Conservation (phyloP, 805 yeast species). For the Saturnispora ahearnii region DNA sequence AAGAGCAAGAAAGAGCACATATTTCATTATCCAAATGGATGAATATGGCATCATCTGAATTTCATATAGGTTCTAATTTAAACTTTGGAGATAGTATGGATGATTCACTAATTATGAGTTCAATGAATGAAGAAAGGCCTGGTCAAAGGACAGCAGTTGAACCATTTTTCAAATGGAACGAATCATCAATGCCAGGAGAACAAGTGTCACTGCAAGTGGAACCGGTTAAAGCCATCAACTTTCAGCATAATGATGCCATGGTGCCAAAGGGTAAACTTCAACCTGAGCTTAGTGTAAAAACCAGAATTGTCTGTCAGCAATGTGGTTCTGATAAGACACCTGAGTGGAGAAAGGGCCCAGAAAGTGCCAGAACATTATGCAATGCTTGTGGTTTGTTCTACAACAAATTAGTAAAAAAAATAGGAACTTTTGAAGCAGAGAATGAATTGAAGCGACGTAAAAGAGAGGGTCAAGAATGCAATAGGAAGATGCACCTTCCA, state of each 20-base stretch:
- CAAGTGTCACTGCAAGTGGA: constrained; percentile 23
- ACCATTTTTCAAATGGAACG: constrained; percentile 2
- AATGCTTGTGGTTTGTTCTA: constrained; percentile 87
- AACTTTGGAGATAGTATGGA: neutral
- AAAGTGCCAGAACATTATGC: constrained; percentile 73
- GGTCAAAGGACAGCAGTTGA: neutral
- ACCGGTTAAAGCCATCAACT: constrained; percentile 22
- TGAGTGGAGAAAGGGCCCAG: constrained; percentile 90
- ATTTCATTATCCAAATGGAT: constrained; percentile 8
- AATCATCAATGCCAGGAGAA: constrained; percentile 19
- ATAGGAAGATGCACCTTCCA: constrained; percentile 18
- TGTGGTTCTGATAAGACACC: constrained; percentile 75
- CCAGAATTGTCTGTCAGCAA: constrained; percentile 42
- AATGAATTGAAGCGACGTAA: constrained; percentile 26
- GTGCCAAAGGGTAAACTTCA: constrained; percentile 29
- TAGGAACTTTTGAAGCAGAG: constrained; percentile 36
- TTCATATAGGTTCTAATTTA: neutral
- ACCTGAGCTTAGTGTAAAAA: constrained; percentile 28
- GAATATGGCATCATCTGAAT: neutral
- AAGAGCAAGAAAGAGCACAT: constrained; percentile 2
- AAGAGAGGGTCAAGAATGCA: constrained; percentile 23
- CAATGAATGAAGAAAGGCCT: neutral
- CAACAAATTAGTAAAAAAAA: constrained; percentile 47
- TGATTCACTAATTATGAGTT: neutral
- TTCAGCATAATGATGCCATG: constrained; percentile 9